These are phyloP conservation scores for Periconia macrospinosa DNA, from an alignment of 2,329 filamentous ascomycete genomes.

Conservation along the genomic window DNA sequence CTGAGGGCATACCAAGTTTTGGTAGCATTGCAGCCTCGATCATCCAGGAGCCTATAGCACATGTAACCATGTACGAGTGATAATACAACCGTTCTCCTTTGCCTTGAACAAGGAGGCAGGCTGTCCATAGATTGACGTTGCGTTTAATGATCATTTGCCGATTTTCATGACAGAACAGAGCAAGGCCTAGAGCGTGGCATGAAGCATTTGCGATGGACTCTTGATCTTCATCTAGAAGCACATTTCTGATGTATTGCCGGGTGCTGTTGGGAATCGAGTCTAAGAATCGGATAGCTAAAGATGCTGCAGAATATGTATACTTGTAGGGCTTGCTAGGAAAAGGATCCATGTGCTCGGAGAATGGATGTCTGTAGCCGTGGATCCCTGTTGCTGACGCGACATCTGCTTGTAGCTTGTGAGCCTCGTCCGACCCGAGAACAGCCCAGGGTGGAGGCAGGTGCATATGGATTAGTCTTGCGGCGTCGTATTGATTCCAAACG, in stretches of 20 bases:
- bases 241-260: not conserved
- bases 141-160: not conserved
- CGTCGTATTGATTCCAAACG: not conserved
- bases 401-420: not conserved
- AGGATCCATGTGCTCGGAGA: not conserved
- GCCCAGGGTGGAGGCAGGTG: not conserved
- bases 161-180: not conserved
- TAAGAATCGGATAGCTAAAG: conserved; percentile 1
- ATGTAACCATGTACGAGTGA: not conserved
- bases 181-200: not conserved
- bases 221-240: not conserved
- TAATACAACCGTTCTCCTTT: not conserved
- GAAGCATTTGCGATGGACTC: not conserved
- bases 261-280: not conserved
- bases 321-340: not conserved
- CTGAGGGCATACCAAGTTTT: not conserved
- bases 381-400: not conserved
- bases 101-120: not conserved
- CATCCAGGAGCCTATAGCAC: not conserved
- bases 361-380: not conserved
- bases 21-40: not conserved
- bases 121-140: not conserved
- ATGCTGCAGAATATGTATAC: not conserved
- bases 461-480: not conserved
- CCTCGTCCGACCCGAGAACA: not conserved